phyloP scores from a whole-genome alignment of 192 early-diverging fungal genomes.

The Coemansia javaensis region DNA sequence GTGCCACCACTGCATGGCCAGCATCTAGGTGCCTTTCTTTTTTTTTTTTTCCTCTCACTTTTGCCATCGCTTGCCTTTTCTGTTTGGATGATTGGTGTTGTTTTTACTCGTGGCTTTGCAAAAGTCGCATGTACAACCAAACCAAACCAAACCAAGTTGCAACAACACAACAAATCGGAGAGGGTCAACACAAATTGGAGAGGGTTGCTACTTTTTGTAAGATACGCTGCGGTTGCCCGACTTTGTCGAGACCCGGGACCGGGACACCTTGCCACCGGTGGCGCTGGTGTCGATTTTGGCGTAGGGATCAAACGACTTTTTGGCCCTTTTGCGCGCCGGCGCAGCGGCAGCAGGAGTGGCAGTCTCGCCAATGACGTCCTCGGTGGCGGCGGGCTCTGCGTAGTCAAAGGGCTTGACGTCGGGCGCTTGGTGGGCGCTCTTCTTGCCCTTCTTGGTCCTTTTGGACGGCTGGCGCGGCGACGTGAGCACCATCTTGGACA shows the following conservation, averaged over 20 bases:
- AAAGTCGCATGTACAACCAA: neutral
- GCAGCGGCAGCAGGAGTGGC: constrained; percentile 1
- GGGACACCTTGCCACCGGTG: constrained; percentile 7
- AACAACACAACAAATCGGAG: neutral
- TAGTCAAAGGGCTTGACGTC: neutral
- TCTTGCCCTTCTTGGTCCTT: neutral
- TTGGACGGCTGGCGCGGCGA: neutral
- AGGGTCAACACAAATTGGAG: neutral
- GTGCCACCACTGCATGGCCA: constrained; percentile 8
- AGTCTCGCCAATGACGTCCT: constrained; percentile 2
- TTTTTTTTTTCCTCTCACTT: neutral
- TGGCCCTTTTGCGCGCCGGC: neutral
- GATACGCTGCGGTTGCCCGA: constrained; percentile 31
- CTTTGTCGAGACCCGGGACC: constrained; percentile 13
- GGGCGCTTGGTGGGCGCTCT: neutral
- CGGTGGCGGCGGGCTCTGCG: too few relatives aligned
- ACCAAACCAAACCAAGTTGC: too few relatives aligned
- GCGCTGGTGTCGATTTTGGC: constrained; percentile 9
- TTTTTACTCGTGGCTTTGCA: neutral
- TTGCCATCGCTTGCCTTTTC: too few relatives aligned
- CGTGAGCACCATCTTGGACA: constrained; percentile 14
- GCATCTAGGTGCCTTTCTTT: constrained; percentile 2
- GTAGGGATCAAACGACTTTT: constrained; percentile 32
- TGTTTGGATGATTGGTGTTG: constrained; percentile 1
- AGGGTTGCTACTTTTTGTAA: constrained; percentile 17